Conservation (phyloP, 2,329 filamentous ascomycete genomes). For the Colletotrichum orbiculare region DNA sequence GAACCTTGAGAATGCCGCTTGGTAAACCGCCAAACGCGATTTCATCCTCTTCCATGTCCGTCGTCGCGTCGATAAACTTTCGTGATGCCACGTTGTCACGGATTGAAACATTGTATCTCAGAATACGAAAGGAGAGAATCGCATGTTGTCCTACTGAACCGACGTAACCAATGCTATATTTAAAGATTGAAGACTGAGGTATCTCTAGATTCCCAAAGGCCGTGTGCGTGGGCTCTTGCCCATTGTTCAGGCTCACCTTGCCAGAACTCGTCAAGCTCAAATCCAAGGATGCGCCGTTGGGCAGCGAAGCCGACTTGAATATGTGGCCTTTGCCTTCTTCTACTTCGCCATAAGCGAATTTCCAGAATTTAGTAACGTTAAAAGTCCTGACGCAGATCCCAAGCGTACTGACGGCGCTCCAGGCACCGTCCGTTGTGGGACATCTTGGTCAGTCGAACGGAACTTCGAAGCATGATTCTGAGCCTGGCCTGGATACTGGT, state of each 20-base stretch:
- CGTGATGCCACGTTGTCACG: slow-evolving; percentile 11
- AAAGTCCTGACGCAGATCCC: slow-evolving; percentile 17
- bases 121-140: slow-evolving; percentile 35
- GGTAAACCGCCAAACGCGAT: not conserved
- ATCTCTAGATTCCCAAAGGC: no score
- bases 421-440: slow-evolving; percentile 10
- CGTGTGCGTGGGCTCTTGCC: not conserved
- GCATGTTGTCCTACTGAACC: slow-evolving; percentile 3
- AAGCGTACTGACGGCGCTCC: slow-evolving; percentile 1
- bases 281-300: not conserved
- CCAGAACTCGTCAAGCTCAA: not conserved
- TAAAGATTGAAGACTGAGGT: not conserved
- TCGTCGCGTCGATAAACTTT: not conserved
- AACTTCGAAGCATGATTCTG: not conserved
- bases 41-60: slow-evolving; percentile 2
- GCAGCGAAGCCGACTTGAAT: not conserved
- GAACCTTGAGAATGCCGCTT: slow-evolving; percentile 2
- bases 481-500: not conserved
- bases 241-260: not conserved
- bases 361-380: not conserved
- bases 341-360: not conserved
- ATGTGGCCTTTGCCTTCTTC: not conserved
- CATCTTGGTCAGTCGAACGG: slow-evolving; percentile 9
- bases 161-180: slow-evolving; percentile 1
- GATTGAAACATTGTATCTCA: slow-evolving; percentile 29